Evolutionary conservation across 2,329 filamentous ascomycete species (phyloP).

Genomic region (Claviceps digitariae): DNA sequence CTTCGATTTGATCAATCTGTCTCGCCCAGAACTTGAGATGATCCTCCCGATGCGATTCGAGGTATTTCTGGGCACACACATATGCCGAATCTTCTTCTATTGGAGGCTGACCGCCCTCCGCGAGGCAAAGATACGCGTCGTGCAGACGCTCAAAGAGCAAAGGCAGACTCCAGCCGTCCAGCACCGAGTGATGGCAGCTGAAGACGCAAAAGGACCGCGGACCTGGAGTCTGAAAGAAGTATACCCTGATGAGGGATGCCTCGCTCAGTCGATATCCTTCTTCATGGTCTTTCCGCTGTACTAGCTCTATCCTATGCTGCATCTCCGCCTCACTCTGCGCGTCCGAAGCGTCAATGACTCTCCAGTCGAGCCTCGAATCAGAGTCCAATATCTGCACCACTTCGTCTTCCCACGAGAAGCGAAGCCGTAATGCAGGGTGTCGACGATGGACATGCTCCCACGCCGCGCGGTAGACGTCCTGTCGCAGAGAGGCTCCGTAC

Average conservation of each 20-base stretch:
- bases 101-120: background rate
- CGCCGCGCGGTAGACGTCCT: background rate
- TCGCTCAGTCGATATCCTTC: background rate
- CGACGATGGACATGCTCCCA: background rate
- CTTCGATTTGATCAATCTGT: background rate
- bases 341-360: background rate
- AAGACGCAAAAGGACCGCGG: background rate
- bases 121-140: background rate
- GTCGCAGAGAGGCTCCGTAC: background rate
- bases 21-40: background rate
- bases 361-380: background rate
- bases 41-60: background rate
- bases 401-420: background rate
- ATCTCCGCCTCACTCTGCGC: background rate
- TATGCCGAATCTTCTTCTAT: background rate
- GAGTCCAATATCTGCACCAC: background rate
- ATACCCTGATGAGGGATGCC: background rate
- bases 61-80: background rate
- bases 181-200: slow-evolving; percentile 1
- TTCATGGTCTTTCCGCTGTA: background rate
- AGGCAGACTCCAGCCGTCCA: slow-evolving; percentile 1
- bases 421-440: background rate
- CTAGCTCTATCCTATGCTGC: background rate
- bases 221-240: background rate
- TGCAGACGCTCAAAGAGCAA: slow-evolving; percentile 1